Evolutionary conservation across 2,329 filamentous ascomycete genomes (phyloP).

Genomic region (Penicillium sp.): DNA sequence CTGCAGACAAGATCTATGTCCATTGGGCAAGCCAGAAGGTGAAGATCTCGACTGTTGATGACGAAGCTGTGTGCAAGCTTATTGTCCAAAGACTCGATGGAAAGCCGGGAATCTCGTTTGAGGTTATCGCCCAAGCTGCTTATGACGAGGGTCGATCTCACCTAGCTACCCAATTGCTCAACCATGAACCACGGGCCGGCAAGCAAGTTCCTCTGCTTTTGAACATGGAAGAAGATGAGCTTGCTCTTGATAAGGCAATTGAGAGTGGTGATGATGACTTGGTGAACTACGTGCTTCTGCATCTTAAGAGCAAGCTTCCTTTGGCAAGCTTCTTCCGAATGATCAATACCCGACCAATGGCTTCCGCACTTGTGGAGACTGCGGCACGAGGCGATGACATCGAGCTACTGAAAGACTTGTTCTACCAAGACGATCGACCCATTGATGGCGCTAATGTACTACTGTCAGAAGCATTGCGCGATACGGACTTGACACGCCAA

Average conservation of each 20-base stretch:
- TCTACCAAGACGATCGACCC: slow-evolving; percentile 93
- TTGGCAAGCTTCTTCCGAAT: slow-evolving; percentile 89
- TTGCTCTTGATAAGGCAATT: slow-evolving; percentile 93
- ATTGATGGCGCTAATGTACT: slow-evolving; percentile 86
- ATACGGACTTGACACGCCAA: slow-evolving; percentile 67
- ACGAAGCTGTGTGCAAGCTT: slow-evolving; percentile 80
- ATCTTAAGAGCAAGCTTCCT: slow-evolving; percentile 86
- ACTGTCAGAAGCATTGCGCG: slow-evolving; percentile 75
- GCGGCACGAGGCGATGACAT: slow-evolving; percentile 76
- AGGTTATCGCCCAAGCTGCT: slow-evolving; percentile 86
- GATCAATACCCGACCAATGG: slow-evolving; percentile 80
- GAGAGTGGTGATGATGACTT: slow-evolving; percentile 94
- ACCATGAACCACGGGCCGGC: slow-evolving; percentile 92
- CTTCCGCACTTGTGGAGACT: slow-evolving; percentile 85
- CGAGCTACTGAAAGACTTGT: slow-evolving; percentile 86
- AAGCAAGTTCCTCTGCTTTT: slow-evolving; percentile 91
- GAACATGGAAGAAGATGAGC: slow-evolving; percentile 92
- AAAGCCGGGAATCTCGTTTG: slow-evolving; percentile 91
- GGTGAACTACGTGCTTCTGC: slow-evolving; percentile 81
- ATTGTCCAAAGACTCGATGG: slow-evolving; percentile 84
- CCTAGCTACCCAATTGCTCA: slow-evolving; percentile 86
- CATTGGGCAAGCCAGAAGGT: slow-evolving; percentile 98
- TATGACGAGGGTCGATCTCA: slow-evolving; percentile 88
- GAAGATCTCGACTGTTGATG: slow-evolving; percentile 76
- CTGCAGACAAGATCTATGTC: slow-evolving; percentile 87